Base-by-base conservation (phyloP, 257 asterid species). In the Salvia rosmarinus region DNA sequence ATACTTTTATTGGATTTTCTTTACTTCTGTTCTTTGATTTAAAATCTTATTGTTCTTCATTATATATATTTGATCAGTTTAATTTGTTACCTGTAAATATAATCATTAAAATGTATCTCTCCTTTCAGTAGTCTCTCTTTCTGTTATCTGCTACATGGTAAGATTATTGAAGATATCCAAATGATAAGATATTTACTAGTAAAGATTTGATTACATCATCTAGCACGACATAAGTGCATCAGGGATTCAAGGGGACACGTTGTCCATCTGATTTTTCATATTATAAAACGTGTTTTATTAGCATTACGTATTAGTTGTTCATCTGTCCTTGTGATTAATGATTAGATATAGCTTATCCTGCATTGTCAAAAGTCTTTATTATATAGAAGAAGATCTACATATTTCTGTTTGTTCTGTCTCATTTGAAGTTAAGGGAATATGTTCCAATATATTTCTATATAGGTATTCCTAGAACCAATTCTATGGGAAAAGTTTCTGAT, bases 401-500 rank as follows among this genome's bases (percentile, higher is more conserved):
- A 52, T 69, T 17, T 70, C n/a, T 61, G 64, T 46, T 76, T 76
- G 75, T 73, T 64, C 68, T 57, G 54, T 55, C 69, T 73, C 65
- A 46, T 78, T 60, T 64, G 65, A 77, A 65, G 39, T 32, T n/a
- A 73, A 72, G 68, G 43, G 42, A 21, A 51, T 70, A 44, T 39
- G 43, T 72, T 56, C 76, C 71, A 75, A 72, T 85, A 49, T 52
- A 23, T 70, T 69, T 75, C 52, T 73, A 7, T 71, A 40, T 78
- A 93, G 98, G 96, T 78, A 87, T 90, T 68, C 90, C 89, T 43
- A 87, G 95, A 85, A 87, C 86, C 72, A 77, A 75, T 80, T 87
- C 97, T 35, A 87, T 87, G 81, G 98, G 98, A 11, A 89, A 82
- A 84, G 74, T 93, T 76, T 82, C 92, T 72, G 95, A 87, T 73